These are phyloP conservation scores for Dioscorea zingiberensis DNA, from an alignment of 106 monocot genomes.

Conservation along the genomic window DNA sequence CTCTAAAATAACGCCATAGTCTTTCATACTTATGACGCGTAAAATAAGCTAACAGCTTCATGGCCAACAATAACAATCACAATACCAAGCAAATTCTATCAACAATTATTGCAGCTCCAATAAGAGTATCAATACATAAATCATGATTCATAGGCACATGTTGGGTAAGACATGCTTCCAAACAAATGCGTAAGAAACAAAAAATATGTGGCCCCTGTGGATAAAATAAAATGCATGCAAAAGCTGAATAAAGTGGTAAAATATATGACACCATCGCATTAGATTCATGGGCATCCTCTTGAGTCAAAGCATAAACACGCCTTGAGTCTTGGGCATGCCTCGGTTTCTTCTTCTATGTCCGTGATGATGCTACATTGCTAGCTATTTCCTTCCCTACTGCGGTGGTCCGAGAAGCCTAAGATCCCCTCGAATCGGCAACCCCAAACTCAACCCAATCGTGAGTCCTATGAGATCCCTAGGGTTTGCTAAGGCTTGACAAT, in stretches of 20 bases:
- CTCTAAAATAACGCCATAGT: not conserved
- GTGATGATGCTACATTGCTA: no score
- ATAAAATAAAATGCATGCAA: not conserved
- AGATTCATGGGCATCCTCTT: not conserved
- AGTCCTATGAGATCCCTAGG: no score
- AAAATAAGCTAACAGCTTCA: not conserved
- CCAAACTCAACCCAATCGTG: no score
- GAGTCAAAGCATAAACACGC: not conserved
- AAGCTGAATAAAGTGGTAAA: not conserved
- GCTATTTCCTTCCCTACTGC: no score
- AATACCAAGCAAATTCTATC: no score
- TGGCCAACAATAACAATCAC: not conserved
- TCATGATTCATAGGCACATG: not conserved
- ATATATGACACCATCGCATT: not conserved
- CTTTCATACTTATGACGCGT: not conserved
- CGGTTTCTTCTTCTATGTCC: no score
- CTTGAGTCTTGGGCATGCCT: no score
- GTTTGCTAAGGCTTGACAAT: no score
- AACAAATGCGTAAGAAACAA: not conserved
- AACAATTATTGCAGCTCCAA: not conserved
- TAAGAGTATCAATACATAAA: not conserved
- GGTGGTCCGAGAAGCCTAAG: no score
- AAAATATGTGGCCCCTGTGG: not conserved
- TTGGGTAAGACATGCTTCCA: not conserved
- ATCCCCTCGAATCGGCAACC: no score